Evolutionary conservation across 805 yeast genomes (phyloP).

Genomic region (Cyberlindnera sargentensis): DNA sequence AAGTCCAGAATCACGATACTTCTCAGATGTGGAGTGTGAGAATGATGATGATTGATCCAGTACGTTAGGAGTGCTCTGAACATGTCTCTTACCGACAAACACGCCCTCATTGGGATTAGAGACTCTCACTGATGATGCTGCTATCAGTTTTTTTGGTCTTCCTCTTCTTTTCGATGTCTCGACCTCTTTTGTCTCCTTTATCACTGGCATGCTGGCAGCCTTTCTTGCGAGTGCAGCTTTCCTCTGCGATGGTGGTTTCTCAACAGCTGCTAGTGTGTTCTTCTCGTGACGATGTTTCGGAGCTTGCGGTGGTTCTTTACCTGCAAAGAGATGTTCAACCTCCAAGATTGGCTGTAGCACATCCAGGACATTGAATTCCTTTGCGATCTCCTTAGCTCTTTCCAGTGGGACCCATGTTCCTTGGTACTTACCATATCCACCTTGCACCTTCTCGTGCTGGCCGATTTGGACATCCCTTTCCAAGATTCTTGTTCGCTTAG

Average conservation of each 20-base stretch:
- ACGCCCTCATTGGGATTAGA: slow-evolving; percentile 21
- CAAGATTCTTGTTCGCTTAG: slow-evolving; percentile 83
- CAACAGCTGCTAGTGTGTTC: slow-evolving; percentile 9
- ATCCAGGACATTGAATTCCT: slow-evolving; percentile 55
- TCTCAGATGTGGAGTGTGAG: neutral
- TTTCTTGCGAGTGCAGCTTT: slow-evolving; percentile 18
- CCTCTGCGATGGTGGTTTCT: slow-evolving; percentile 9
- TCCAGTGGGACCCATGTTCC: slow-evolving; percentile 94
- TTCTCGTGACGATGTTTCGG: slow-evolving; percentile 61
- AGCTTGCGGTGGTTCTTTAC: slow-evolving; percentile 48
- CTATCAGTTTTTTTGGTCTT: slow-evolving; percentile 17
- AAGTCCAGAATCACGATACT: neutral
- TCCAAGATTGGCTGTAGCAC: slow-evolving; percentile 61
- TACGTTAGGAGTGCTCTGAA: neutral
- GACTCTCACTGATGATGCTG: slow-evolving; percentile 2
- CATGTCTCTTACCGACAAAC: slow-evolving; percentile 15
- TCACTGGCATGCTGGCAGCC: slow-evolving; percentile 19
- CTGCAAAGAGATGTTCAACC: slow-evolving; percentile 44
- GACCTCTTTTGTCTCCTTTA: neutral
- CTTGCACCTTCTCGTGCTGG: slow-evolving; percentile 87
- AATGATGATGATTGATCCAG: neutral
- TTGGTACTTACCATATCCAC: slow-evolving; percentile 95
- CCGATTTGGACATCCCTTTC: slow-evolving; percentile 93
- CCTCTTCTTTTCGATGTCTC: slow-evolving; percentile 20
- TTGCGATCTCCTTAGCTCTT: slow-evolving; percentile 64